phyloP scores from a whole-genome alignment of 148 eudicot genomes.

The Spergularia bocconei region DNA sequence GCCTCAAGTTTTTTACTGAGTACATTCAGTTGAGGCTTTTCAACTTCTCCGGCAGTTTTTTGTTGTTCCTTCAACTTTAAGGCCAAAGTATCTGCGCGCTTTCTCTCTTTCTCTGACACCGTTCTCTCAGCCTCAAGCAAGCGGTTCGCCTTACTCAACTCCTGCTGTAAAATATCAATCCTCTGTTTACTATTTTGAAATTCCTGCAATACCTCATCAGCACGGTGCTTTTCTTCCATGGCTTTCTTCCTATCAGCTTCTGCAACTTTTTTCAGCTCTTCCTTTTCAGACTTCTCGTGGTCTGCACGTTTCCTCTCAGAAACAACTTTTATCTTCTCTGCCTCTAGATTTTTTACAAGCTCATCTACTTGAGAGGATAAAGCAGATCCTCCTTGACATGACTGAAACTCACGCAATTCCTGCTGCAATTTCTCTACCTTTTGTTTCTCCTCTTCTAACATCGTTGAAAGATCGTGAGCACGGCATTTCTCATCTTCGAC shows the following conservation, averaged over 20 bases:
- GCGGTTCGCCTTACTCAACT: slow-evolving; percentile 21
- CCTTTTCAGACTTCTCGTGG: slow-evolving; percentile 26
- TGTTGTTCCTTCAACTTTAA: slow-evolving; percentile 6
- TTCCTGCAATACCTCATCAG: slow-evolving; percentile 16
- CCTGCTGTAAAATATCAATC: slow-evolving; percentile 21
- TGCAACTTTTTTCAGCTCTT: slow-evolving; percentile 37
- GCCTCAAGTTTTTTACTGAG: slow-evolving; percentile 25
- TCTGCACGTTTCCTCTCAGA: slow-evolving; percentile 25
- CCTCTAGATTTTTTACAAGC: slow-evolving; percentile 28
- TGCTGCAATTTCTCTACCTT: slow-evolving; percentile 27
- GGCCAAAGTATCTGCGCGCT: not conserved
- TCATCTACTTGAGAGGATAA: slow-evolving; percentile 26
- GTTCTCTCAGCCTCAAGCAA: slow-evolving; percentile 14
- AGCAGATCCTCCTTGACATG: slow-evolving; percentile 11
- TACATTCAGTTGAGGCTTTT: slow-evolving; percentile 18
- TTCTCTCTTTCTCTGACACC: slow-evolving; percentile 9
- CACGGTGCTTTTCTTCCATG: slow-evolving; percentile 30
- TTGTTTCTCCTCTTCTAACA: slow-evolving; percentile 32
- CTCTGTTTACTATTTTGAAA: slow-evolving; percentile 20
- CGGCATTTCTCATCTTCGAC: slow-evolving; percentile 32
- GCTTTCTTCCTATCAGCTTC: slow-evolving; percentile 24
- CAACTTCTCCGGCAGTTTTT: not conserved
- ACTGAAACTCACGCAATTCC: slow-evolving; percentile 14
- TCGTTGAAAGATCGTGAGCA: slow-evolving; percentile 17
- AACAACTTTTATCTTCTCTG: slow-evolving; percentile 25